Conservation (phyloP, 1,284 basidiomycete genomes). For the Abortiporus biennis region DNA sequence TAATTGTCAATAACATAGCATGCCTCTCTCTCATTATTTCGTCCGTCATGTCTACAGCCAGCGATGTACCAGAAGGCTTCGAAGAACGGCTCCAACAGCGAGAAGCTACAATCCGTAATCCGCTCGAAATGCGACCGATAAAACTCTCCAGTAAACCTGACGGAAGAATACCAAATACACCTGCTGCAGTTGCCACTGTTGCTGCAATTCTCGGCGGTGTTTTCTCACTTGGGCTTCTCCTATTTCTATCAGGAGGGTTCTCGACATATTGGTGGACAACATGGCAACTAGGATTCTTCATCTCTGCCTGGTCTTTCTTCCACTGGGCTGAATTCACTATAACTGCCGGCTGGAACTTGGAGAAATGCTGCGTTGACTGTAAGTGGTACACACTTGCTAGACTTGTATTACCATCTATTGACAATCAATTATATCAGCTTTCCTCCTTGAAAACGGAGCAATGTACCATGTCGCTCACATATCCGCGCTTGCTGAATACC, state of each 20-base stretch:
- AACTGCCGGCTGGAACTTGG: conserved; percentile 92
- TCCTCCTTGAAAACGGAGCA: conserved; percentile 86
- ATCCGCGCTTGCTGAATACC: conserved; percentile 76
- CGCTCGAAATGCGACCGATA: conserved; percentile 50
- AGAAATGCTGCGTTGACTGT: conserved; percentile 93
- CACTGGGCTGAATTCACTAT: conserved; percentile 95
- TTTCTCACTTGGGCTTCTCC: conserved; percentile 50
- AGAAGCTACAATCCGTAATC: conserved; percentile 17
- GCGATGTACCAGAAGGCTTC: conserved; percentile 27
- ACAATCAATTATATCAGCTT: conserved; percentile 49
- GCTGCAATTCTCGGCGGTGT: conserved; percentile 68
- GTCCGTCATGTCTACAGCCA: conserved; percentile 9
- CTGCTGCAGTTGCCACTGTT: conserved; percentile 64
- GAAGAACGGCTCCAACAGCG: conserved; percentile 44
- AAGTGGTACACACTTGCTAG: conserved; percentile 34
- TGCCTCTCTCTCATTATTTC: background rate
- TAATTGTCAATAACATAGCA: conserved; percentile 8
- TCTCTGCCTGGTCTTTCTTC: conserved; percentile 78
- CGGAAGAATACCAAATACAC: conserved; percentile 77
- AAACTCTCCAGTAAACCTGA: conserved; percentile 26
- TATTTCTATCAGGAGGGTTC: conserved; percentile 43
- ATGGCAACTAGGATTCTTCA: conserved; percentile 77
- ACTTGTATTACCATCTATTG: background rate
- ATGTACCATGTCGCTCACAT: conserved; percentile 86
- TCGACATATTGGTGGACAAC: conserved; percentile 56